phyloP scores from a whole-genome alignment of 805 yeast species.

The Candida schatavii region DNA sequence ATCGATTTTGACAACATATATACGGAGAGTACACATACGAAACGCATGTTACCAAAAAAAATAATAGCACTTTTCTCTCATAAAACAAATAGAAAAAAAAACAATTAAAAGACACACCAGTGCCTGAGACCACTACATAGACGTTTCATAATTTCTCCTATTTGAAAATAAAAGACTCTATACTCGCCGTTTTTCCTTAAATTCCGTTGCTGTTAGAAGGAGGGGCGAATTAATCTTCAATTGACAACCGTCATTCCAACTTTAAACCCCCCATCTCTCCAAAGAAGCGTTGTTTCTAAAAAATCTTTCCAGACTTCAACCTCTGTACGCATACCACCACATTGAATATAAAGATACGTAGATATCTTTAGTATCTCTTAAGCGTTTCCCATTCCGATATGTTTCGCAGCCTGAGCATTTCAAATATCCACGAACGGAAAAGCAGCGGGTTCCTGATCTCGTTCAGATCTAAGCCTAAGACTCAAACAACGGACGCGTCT shows the following conservation, averaged over 20 bases:
- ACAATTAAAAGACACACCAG: neutral
- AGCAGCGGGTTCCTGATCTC: slow-evolving; percentile 15
- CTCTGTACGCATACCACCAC: no score
- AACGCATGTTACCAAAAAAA: neutral
- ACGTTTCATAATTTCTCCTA: neutral
- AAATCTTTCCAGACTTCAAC: no score
- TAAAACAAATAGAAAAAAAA: no score
- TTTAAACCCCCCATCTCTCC: neutral
- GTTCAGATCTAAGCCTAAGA: slow-evolving; percentile 11
- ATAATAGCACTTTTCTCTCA: no score
- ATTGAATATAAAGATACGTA: neutral
- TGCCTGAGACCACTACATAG: no score
- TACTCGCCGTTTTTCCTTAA: neutral
- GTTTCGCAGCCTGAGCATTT: slow-evolving; percentile 27
- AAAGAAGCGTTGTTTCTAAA: no score
- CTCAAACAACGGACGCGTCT: neutral
- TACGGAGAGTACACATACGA: neutral
- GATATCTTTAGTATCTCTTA: neutral
- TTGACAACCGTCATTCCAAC: neutral
- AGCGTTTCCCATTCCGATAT: no score
- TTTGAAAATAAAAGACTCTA: neutral
- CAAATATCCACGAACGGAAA: slow-evolving; percentile 20
- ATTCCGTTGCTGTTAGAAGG: no score
- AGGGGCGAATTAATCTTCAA: neutral
- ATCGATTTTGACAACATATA: neutral